Conservation (phyloP, 441 rosid species). For the Breynia disticha region DNA sequence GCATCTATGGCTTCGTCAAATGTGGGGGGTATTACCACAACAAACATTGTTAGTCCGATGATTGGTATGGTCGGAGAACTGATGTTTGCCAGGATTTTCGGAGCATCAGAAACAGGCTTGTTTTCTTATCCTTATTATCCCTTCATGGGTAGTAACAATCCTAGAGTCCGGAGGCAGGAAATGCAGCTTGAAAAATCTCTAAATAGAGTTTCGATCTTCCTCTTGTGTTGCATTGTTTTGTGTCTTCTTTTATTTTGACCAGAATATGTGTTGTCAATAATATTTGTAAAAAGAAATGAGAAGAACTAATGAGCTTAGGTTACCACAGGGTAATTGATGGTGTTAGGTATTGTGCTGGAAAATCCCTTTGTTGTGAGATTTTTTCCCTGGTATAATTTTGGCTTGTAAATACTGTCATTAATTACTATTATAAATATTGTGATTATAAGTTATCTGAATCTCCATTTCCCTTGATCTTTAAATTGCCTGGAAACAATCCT, state of each 20-base stretch:
- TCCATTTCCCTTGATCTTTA: neutral
- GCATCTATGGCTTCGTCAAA: constrained; percentile 27
- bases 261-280: constrained; percentile 11
- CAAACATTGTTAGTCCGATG: constrained; percentile 36
- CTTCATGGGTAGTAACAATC: constrained; percentile 36
- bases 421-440: neutral
- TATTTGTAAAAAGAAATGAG: constrained; percentile 7
- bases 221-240: constrained; percentile 57
- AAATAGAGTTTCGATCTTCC: constrained; percentile 55
- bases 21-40: constrained; percentile 17
- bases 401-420: constrained; percentile 4
- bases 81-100: constrained; percentile 38
- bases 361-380: constrained; percentile 2
- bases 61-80: constrained; percentile 58
- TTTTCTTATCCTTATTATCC: constrained; percentile 34
- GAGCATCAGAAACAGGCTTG: constrained; percentile 37
- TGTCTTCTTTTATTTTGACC: constrained; percentile 63
- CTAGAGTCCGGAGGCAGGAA: constrained; percentile 67
- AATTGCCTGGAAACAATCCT: neutral
- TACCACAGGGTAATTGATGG: neutral
- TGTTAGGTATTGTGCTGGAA: constrained; percentile 3
- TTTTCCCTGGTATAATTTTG: neutral
- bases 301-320: neutral
- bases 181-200: constrained; percentile 57
- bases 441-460: neutral